phyloP scores from a whole-genome alignment of 331 rosid genomes.

The Quercus phellos region DNA sequence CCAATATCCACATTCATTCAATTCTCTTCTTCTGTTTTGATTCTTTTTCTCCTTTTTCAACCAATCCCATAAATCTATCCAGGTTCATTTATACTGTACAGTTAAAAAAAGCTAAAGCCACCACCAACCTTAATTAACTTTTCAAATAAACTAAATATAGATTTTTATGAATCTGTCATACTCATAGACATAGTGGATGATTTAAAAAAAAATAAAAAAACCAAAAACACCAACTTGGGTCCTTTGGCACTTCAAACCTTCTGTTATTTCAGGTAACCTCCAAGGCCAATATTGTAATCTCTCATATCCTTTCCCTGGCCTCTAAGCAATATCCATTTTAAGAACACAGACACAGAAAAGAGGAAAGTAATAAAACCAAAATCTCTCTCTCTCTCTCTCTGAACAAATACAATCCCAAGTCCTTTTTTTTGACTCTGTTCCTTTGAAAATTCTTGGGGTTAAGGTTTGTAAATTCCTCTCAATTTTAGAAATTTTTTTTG shows the following conservation, averaged over 20 bases:
- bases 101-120: not conserved
- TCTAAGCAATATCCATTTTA: not conserved
- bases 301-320: not conserved
- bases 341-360: not conserved
- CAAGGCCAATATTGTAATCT: conserved; percentile 28
- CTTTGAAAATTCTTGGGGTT: conserved; percentile 15
- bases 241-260: too few species aligned
- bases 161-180: too few species aligned
- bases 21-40: not conserved
- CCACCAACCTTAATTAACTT: not conserved
- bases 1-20: not conserved
- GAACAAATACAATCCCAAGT: conserved; percentile 5
- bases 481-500: conserved; percentile 3
- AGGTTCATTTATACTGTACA: not conserved
- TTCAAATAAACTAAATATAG: not conserved
- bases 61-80: not conserved
- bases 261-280: not conserved
- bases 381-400: not conserved
- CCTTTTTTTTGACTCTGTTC: conserved; percentile 42
- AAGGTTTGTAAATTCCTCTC: conserved; percentile 29
- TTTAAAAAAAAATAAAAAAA: not conserved
- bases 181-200: too few species aligned
- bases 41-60: not conserved
- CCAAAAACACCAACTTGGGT: not conserved
- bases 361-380: conserved; percentile 6